A percentile compares a stretch with the other conserved stretches of the same genome.
Conservation (phyloP, 208 protist species). For the Trypanosoma cruzi region DNA sequence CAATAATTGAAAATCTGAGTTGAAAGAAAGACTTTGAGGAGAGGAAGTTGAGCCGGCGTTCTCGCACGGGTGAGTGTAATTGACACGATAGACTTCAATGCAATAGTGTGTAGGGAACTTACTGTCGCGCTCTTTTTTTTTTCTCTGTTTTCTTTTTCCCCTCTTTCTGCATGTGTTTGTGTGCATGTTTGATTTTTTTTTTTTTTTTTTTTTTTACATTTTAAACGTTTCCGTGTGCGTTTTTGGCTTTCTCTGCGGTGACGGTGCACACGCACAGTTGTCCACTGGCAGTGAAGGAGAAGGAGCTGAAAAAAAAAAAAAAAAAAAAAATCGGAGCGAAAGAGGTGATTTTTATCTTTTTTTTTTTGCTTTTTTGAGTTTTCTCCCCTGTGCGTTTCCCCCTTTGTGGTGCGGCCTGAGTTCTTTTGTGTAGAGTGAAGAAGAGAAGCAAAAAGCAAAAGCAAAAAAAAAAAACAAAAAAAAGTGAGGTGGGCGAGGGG, state of each 20-base stretch:
- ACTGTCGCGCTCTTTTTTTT: not conserved
- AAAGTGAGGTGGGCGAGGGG: not conserved
- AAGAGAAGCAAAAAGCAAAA: no score
- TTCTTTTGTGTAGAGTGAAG: not conserved
- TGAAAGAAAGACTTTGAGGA: not conserved
- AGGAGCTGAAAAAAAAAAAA: not conserved
- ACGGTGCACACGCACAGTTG: not conserved
- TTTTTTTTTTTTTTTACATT: constrained; percentile 14
- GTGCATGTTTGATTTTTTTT: not conserved
- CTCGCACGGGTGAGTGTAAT: not conserved
- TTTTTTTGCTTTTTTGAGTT: constrained; percentile 9
- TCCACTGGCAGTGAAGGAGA: no score
- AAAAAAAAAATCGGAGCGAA: no score
- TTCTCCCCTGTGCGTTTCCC: not conserved
- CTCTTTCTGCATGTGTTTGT: no score
- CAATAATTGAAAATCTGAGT: not conserved
- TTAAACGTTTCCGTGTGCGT: not conserved
- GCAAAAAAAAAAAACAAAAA: not conserved
- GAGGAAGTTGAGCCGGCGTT: not conserved
- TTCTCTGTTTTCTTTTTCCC: no score
- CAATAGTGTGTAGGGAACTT: not conserved
- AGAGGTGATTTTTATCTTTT: not conserved
- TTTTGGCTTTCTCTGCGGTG: not conserved
- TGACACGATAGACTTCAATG: not conserved
- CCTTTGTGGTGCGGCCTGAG: not conserved